Evolutionary conservation across 2,329 filamentous ascomycete species (phyloP), one percentile per base, ranked within the genome.

Genomic region (Apiospora kogelbergensis): DNA sequence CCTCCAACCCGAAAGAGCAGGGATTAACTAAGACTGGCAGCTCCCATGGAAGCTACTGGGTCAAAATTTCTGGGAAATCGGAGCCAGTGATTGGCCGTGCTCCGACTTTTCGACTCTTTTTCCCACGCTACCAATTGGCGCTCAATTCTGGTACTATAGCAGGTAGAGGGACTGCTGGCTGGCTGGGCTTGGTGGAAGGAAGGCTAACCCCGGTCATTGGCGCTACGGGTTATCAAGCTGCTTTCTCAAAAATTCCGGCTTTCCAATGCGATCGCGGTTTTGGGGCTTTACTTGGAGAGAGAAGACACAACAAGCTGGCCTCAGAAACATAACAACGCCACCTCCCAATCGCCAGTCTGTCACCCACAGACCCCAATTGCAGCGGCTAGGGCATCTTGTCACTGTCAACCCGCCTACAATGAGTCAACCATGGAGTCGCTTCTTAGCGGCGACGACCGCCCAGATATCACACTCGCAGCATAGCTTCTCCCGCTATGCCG

Each of bases 381-480:
- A 60, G 26, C 9, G 9, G 9, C 53, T 11, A n/a, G 30, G 53
- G 26, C n/a, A n/a, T 9, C 37, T 37, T 13, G 53, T 37, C 9
- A n/a, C 20, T 7, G 37, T 13, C 3, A 42, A 42, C 15, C 5
- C 20, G n/a, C 33, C 66, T n/a, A 40, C 26, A 9, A 70, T 70
- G 69, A 68, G 65, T 67, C 66, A 63, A 53, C 69, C 67, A 33
- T 46, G 53, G n/a, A 65, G 64, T 41, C 69, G 69, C 67, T 67
- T 70, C 22, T 33, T 70, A 65, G 69, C 69, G 53, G 48, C 69
- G 17, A 63, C 64, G 20, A 26, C 66, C 37, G 40, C 42, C 13
- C 69, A 67, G 20, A 65, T 68, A 26, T 30, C 67, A 53, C 37
- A 48, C 30, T 44, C 45, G 20, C 53, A 67, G 13, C 45, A 60